phyloP scores from a whole-genome alignment of 2,329 filamentous ascomycete species.

The Colletotrichum aenigma region DNA sequence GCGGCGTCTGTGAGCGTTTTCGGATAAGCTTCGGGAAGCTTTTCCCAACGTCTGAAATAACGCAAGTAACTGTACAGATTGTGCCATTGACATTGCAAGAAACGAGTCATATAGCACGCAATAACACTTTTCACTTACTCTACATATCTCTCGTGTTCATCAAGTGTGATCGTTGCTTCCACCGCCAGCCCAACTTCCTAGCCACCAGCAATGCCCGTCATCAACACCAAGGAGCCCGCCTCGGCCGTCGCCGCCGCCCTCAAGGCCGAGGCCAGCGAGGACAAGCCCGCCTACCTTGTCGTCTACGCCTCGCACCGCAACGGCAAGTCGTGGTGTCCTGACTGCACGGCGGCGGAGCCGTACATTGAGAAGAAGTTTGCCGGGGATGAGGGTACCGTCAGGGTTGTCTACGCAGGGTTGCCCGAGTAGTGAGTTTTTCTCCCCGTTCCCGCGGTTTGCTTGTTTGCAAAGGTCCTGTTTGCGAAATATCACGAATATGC shows the following conservation, averaged over 20 bases:
- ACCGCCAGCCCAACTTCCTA: not conserved
- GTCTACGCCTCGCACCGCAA: constrained; percentile 18
- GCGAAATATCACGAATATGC: not conserved
- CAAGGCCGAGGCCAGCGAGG: constrained; percentile 9
- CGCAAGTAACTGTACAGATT: constrained; percentile 5
- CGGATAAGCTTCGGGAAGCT: constrained; percentile 14
- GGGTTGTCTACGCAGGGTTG: constrained; percentile 14
- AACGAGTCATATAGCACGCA: not conserved
- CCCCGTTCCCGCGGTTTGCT: not conserved
- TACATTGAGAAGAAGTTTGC: constrained; percentile 18
- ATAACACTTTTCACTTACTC: not conserved
- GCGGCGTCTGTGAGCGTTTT: not conserved
- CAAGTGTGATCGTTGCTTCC: not conserved
- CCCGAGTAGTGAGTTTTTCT: constrained; percentile 12
- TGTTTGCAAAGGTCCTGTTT: not conserved
- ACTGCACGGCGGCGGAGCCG: constrained; percentile 17
- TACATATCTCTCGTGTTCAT: not conserved
- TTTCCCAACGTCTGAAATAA: constrained; percentile 1
- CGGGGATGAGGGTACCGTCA: constrained; percentile 3
- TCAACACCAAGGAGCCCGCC: constrained; percentile 8
- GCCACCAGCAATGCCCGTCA: constrained; percentile 3
- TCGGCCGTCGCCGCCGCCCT: constrained; percentile 11
- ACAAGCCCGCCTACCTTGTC: constrained; percentile 15
- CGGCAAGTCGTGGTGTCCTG: constrained; percentile 14
- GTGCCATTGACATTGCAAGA: not conserved